Evolutionary conservation across 768 basidiomycete genomes (phyloP).

Genomic region (Trametes elegans): DNA sequence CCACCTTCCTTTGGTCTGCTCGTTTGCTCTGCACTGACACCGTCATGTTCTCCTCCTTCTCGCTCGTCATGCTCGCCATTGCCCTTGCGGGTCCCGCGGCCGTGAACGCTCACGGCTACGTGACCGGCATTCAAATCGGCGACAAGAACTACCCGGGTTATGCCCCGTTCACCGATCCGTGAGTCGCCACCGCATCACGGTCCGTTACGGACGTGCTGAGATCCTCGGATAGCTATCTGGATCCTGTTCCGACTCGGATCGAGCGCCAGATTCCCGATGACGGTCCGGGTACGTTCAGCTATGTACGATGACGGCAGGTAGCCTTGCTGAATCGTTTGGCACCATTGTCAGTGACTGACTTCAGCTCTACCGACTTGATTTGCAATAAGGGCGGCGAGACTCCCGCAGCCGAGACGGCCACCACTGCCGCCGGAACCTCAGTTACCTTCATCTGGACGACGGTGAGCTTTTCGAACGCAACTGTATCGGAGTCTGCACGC

Average conservation of each 20-base stretch:
- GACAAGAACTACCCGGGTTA: constrained; percentile 27
- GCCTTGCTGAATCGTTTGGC: background rate
- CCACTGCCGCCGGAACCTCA: constrained; percentile 41
- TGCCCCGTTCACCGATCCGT: constrained; percentile 30
- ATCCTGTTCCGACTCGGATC: constrained; percentile 27
- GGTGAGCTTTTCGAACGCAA: no score
- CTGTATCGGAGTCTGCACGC: no score
- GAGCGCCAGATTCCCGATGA: constrained; percentile 32
- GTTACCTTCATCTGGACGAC: constrained; percentile 44
- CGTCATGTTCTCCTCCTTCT: constrained; percentile 15
- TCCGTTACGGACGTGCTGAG: background rate
- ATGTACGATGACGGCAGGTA: background rate
- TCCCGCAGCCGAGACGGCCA: constrained; percentile 34
- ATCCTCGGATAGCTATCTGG: constrained; percentile 19
- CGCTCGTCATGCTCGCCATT: constrained; percentile 5
- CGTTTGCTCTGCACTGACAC: background rate
- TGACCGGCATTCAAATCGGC: constrained; percentile 19
- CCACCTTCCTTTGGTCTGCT: constrained; percentile 12
- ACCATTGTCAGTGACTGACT: constrained; percentile 20
- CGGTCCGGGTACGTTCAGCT: constrained; percentile 25
- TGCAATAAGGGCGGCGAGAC: constrained; percentile 41
- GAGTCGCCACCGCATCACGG: background rate
- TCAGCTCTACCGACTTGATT: constrained; percentile 38
- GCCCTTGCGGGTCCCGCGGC: constrained; percentile 11
- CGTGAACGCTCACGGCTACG: constrained; percentile 28